phyloP scores from a whole-genome alignment of 2,329 filamentous ascomycete genomes.

The Verticillium nubilum region DNA sequence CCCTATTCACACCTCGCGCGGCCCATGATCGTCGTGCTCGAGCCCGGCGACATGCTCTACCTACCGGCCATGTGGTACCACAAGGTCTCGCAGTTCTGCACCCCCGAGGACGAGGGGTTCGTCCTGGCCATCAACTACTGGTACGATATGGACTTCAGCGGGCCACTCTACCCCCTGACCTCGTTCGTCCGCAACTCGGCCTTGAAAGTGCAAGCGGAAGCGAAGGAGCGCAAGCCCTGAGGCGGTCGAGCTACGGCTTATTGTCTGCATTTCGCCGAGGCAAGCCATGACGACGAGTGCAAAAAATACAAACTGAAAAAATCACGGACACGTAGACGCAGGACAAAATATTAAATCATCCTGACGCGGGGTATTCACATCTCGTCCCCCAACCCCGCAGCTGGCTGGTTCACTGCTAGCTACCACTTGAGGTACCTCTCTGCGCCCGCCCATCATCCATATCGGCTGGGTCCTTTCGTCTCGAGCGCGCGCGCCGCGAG shows the following conservation, averaged over 20 bases:
- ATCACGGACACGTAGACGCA: not conserved
- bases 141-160: slow-evolving; percentile 75
- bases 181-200: slow-evolving; percentile 45
- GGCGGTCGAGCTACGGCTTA: not conserved
- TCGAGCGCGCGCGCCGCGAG: not conserved
- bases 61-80: slow-evolving; percentile 77
- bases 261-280: not conserved
- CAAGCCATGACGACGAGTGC: not conserved
- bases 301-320: not conserved
- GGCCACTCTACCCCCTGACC: slow-evolving; percentile 58
- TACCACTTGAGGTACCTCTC: not conserved
- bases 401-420: not conserved
- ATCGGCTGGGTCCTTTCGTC: slow-evolving; percentile 6
- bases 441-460: not conserved
- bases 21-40: slow-evolving; percentile 62
- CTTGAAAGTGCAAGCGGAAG: slow-evolving; percentile 3
- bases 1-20: slow-evolving; percentile 52
- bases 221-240: not conserved
- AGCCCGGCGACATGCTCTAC: slow-evolving; percentile 76
- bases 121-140: slow-evolving; percentile 81
- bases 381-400: not conserved
- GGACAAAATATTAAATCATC: not conserved
- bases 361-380: not conserved
- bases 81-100: slow-evolving; percentile 69
- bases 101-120: slow-evolving; percentile 63